Conservation (phyloP, 495 filamentous ascomycete species). For the Tetracladium setigerum region DNA sequence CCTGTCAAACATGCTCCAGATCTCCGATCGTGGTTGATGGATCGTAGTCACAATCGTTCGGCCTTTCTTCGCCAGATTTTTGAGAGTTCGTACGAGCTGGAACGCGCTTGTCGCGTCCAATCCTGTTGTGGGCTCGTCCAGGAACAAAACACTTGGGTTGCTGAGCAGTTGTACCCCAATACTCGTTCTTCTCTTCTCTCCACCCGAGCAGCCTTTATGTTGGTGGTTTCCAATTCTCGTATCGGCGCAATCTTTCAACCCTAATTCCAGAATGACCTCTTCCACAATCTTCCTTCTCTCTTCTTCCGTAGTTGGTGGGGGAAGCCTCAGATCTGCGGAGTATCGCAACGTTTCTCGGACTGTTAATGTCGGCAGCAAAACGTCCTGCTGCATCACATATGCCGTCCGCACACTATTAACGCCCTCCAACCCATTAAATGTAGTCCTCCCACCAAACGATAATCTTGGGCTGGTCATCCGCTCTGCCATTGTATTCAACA, state of each 20-base stretch:
- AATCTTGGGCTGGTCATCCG: constrained; percentile 50
- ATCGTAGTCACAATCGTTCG: constrained; percentile 66
- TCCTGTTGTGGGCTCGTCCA: constrained; percentile 71
- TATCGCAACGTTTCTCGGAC: constrained; percentile 66
- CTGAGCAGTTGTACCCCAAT: constrained; percentile 70
- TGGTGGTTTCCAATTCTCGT: constrained; percentile 60
- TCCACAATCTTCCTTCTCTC: constrained; percentile 56
- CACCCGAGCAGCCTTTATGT: constrained; percentile 68
- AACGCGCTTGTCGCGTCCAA: constrained; percentile 71
- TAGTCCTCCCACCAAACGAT: constrained; percentile 41
- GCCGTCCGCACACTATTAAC: constrained; percentile 49
- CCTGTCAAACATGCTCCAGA: constrained; percentile 66
- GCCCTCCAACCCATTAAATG: constrained; percentile 48
- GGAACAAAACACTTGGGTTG: constrained; percentile 66
- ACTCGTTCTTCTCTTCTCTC: constrained; percentile 65
- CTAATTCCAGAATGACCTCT: constrained; percentile 65
- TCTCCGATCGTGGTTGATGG: constrained; percentile 67
- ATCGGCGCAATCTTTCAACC: constrained; percentile 65
- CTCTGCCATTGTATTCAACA: constrained; percentile 62
- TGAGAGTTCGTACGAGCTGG: constrained; percentile 61
- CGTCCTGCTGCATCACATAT: constrained; percentile 73
- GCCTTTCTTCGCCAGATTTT: constrained; percentile 54
- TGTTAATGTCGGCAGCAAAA: constrained; percentile 60
- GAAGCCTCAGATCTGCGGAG: constrained; percentile 61
- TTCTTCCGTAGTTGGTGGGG: constrained; percentile 46